Conservation (phyloP, 1,284 basidiomycete genomes). For the Tranzscheliella williamsii region DNA sequence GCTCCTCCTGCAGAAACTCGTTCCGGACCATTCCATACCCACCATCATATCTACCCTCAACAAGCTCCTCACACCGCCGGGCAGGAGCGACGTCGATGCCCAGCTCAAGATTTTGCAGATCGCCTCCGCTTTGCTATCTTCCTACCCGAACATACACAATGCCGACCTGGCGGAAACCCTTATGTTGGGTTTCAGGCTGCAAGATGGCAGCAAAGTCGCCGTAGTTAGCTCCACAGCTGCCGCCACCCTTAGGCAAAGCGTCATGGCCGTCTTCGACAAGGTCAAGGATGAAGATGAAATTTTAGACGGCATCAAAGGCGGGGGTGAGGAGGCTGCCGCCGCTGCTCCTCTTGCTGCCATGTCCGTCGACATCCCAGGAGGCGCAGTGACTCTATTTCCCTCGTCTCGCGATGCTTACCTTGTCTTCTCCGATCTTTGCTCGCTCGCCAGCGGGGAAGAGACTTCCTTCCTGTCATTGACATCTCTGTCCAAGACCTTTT, state of each 20-base stretch:
- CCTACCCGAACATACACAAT: slow-evolving; percentile 49
- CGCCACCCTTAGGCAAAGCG: slow-evolving; percentile 89
- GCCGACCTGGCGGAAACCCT: slow-evolving; percentile 66
- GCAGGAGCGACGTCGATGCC: slow-evolving; percentile 52
- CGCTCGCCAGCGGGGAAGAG: slow-evolving; percentile 65
- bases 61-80: slow-evolving; percentile 39
- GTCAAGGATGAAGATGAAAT: slow-evolving; percentile 75
- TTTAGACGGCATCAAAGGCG: slow-evolving; percentile 50
- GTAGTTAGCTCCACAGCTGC: slow-evolving; percentile 97
- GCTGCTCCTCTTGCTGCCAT: slow-evolving; percentile 51
- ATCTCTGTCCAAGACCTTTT: slow-evolving; percentile 88
- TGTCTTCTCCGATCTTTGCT: slow-evolving; percentile 53
- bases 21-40: slow-evolving; percentile 26
- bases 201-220: slow-evolving; percentile 83
- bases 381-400: slow-evolving; percentile 67
- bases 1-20: slow-evolving; percentile 81
- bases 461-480: slow-evolving; percentile 82
- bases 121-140: slow-evolving; percentile 48
- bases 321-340: slow-evolving; percentile 54
- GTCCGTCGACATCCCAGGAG: slow-evolving; percentile 46
- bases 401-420: slow-evolving; percentile 87
- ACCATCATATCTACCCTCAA: slow-evolving; percentile 41
- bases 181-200: slow-evolving; percentile 87
- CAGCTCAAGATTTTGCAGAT: slow-evolving; percentile 59
- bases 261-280: slow-evolving; percentile 98